These are phyloP conservation scores for Myxozyma kluyveri DNA, from an alignment of 805 yeast genomes.

Conservation along the genomic window DNA sequence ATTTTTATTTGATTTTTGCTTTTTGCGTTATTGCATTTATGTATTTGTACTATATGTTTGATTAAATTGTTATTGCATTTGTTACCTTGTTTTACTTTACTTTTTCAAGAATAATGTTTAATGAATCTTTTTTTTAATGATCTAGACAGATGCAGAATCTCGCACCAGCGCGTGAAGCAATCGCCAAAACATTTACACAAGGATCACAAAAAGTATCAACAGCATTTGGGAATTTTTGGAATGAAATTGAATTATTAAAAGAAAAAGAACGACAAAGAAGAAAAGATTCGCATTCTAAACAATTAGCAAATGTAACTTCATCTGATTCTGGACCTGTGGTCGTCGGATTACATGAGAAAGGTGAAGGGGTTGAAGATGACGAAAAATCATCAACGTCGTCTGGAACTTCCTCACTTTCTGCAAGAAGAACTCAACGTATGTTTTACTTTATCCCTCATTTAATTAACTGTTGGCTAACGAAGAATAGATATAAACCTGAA, in stretches of 20 bases:
- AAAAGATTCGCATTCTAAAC: not conserved
- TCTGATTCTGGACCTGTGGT: not conserved
- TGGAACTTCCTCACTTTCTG: slow-evolving; percentile 4
- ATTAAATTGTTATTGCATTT: not conserved
- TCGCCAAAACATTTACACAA: slow-evolving; percentile 32
- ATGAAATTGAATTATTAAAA: slow-evolving; percentile 25
- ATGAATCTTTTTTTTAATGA: not conserved
- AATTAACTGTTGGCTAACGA: not conserved
- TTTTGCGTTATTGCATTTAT: not conserved
- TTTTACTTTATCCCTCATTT: not conserved
- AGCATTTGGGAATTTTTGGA: slow-evolving; percentile 37
- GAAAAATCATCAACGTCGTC: not conserved
- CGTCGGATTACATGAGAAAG: not conserved
- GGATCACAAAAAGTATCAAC: slow-evolving; percentile 32
- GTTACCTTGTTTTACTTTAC: too few species aligned
- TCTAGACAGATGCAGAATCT: slow-evolving; percentile 27
- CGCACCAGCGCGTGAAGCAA: slow-evolving; percentile 33
- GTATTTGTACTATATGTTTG: not conserved
- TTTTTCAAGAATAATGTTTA: not conserved
- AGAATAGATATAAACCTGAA: slow-evolving; percentile 8
- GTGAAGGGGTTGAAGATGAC: not conserved
- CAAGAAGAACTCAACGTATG: slow-evolving; percentile 16
- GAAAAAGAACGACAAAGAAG: slow-evolving; percentile 23
- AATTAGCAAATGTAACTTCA: not conserved
- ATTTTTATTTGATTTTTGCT: slow-evolving; percentile 1